Percentiles rank a stretch among this genome's conserved stretches.
phyloP scores from a whole-genome alignment of 2,329 filamentous ascomycete genomes.

The Calonectria honghensis region DNA sequence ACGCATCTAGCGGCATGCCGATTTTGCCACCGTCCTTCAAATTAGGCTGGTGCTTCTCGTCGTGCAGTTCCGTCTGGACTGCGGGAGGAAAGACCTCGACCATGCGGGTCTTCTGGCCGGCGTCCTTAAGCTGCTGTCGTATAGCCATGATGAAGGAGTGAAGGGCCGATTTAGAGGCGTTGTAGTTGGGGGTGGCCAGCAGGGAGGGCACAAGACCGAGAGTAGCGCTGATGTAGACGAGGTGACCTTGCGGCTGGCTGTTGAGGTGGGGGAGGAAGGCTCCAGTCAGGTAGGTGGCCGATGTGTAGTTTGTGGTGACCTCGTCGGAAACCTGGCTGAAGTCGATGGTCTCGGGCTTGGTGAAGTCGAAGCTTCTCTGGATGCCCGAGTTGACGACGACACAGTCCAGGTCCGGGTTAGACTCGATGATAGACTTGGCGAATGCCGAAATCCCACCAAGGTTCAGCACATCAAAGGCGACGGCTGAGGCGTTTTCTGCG shows the following conservation, averaged over 20 bases:
- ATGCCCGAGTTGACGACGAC: constrained; percentile 75
- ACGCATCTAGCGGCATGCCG: constrained; percentile 62
- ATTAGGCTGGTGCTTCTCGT: constrained; percentile 45
- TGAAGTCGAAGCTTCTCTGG: constrained; percentile 63
- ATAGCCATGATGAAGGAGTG: constrained; percentile 48
- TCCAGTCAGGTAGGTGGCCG: constrained; percentile 45
- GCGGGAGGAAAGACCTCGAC: constrained; percentile 52
- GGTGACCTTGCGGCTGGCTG: constrained; percentile 28
- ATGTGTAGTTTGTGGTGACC: constrained; percentile 49
- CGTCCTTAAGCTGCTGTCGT: constrained; percentile 46
- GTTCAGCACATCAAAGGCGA: constrained; percentile 66
- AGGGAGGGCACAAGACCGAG: constrained; percentile 44
- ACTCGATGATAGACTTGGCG: constrained; percentile 34
- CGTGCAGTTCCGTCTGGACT: constrained; percentile 50
- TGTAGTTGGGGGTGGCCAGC: constrained; percentile 48
- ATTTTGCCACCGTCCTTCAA: constrained; percentile 49
- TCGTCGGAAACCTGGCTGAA: constrained; percentile 50
- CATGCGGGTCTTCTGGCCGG: constrained; percentile 38
- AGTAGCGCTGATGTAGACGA: constrained; percentile 45
- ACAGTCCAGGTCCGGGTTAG: constrained; percentile 60
- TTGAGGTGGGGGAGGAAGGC: constrained; percentile 50
- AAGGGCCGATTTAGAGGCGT: constrained; percentile 50
- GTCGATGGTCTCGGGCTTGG: constrained; percentile 48
- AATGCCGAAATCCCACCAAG: constrained; percentile 56
- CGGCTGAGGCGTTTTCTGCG: constrained; percentile 57